phyloP scores from a whole-genome alignment of 2,329 filamentous ascomycete species.

The Emericellopsis cladophorae region DNA sequence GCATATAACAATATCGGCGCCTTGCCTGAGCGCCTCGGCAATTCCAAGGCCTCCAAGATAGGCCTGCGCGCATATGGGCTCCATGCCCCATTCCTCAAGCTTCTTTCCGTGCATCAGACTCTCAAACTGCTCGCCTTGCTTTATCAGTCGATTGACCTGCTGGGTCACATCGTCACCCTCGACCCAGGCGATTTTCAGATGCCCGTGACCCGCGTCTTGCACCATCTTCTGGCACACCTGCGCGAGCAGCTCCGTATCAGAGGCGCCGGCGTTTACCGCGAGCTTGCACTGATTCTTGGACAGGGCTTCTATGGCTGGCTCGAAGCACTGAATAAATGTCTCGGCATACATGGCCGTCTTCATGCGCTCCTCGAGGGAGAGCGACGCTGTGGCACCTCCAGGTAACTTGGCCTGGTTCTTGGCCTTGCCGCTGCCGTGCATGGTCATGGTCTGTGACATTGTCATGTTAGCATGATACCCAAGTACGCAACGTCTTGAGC shows the following conservation, averaged over 20 bases:
- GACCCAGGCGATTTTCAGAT: conserved; percentile 11
- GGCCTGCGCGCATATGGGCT: conserved; percentile 14
- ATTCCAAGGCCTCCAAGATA: conserved; percentile 40
- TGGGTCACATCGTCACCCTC: conserved; percentile 8
- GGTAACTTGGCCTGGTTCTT: conserved; percentile 8
- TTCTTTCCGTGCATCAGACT: conserved; percentile 8
- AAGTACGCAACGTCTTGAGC: neutral
- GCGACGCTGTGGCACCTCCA: neutral
- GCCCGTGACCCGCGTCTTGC: conserved; percentile 7
- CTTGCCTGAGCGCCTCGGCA: conserved; percentile 23
- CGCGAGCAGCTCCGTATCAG: conserved; percentile 2
- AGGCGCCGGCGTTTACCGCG: conserved; percentile 4
- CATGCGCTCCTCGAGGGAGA: conserved; percentile 4
- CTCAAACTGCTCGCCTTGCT: conserved; percentile 11
- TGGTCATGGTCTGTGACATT: conserved; percentile 12
- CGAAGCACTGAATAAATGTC: conserved; percentile 13
- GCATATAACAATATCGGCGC: conserved; percentile 34
- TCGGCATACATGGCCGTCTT: conserved; percentile 9
- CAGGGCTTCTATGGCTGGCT: conserved; percentile 2
- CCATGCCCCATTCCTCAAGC: conserved; percentile 12
- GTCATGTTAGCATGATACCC: neutral
- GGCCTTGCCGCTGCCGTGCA: conserved; percentile 13
- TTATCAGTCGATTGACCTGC: conserved; percentile 7
- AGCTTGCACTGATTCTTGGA: conserved; percentile 6
- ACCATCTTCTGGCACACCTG: conserved; percentile 1